Evolutionary conservation across 179 eudicot species (phyloP), one percentile per base, ranked within the genome.

Genomic region (Carnegiea gigantea): DNA sequence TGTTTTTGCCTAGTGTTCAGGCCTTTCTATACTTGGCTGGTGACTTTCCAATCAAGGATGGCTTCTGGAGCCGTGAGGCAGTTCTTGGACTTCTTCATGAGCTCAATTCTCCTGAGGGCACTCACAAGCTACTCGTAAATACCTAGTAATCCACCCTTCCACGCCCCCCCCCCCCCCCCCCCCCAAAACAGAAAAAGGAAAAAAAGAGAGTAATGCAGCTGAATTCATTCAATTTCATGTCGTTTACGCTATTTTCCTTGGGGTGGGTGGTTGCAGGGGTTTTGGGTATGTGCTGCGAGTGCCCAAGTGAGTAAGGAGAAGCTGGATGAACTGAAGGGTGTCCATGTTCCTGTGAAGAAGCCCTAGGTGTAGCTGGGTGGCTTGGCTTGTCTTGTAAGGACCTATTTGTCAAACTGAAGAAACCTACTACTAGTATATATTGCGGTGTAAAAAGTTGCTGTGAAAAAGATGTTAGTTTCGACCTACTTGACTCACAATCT

Each of bases 21-120:
- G 68, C 51, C 1, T 80, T 80, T 70, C 17, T 80, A 26, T 73
- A 73, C 78, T 44, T 80, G 49, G 82, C 78, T 80, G 72, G 76
- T 20, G 78, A 80, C 51, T 48, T 18, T 48, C 78, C 75, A 10
- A 54, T 9, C 48, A 49, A 53, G 23, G 82, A 53, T 26, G 77
- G 12, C 51, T 62, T 38, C 57, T 9, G 60, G 60, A 54, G 21
- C 44, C 82, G 82, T 73, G 78, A 59, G 54, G 71, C 82, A 12
- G 59, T 80, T 9, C 30, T 73, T 15, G 82, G 40, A 26, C 76
- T 73, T 80, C 78, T 80, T 14, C 24, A 30, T 5, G 78, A 67
- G 46, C 78, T 80, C 73, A 74, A 24, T 11, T 73, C 82, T 73
- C 6, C 48, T 15, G 73, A 43, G 9, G 82, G 71, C 72, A 24